phyloP scores from a whole-genome alignment of 192 early-diverging fungal species.

The Mortierella claussenii region DNA sequence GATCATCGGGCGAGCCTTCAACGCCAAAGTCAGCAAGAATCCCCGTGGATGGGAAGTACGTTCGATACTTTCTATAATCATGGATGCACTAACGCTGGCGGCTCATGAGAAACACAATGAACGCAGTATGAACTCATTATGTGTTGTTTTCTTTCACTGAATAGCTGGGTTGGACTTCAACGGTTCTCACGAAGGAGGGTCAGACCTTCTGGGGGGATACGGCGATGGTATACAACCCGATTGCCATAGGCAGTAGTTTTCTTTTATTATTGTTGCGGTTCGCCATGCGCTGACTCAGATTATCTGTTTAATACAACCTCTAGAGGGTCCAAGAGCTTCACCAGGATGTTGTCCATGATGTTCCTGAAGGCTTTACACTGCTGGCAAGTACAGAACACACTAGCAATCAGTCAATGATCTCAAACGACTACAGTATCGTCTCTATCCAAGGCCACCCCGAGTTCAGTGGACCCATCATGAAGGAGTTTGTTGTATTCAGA shows the following conservation, averaged over 20 bases:
- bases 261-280: background rate
- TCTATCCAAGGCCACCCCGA: conserved; percentile 82
- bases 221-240: conserved; percentile 22
- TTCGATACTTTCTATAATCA: too few species aligned
- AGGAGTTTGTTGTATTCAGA: conserved; percentile 50
- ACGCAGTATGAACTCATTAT: too few species aligned
- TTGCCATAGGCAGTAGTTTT: too few species aligned
- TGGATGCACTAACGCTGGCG: too few species aligned
- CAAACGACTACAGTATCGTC: conserved; percentile 63
- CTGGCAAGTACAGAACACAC: conserved; percentile 64
- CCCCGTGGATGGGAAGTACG: conserved; percentile 80
- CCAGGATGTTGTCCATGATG: conserved; percentile 70
- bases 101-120: too few species aligned
- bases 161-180: conserved; percentile 57
- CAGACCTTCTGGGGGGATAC: conserved; percentile 40
- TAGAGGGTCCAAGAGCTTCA: conserved; percentile 73
- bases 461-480: conserved; percentile 59
- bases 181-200: conserved; percentile 53
- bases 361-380: conserved; percentile 71
- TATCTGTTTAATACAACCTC: background rate
- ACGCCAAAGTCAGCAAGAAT: conserved; percentile 67
- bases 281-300: too few species aligned
- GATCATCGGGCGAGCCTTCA: conserved; percentile 75
- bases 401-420: conserved; percentile 70
- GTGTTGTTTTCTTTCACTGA: too few species aligned